Evolutionary conservation across 768 basidiomycete species (phyloP), one percentile per base, ranked within the genome.

Genomic region (Strobilomyces echinocephalus): DNA sequence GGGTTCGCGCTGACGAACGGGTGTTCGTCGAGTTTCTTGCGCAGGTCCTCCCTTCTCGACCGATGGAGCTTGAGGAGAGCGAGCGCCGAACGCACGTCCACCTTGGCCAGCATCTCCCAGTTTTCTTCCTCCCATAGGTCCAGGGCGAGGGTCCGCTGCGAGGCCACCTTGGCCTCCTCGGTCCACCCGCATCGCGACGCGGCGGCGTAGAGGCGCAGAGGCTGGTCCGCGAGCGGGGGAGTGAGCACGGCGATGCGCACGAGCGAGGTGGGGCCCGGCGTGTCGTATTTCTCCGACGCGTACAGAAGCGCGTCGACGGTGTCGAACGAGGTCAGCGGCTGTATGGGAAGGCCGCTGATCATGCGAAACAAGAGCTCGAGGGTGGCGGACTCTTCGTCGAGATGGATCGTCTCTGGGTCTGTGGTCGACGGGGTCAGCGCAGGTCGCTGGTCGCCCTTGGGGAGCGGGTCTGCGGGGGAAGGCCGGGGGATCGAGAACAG

Each of bases 261-360:
- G 57, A 85, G 77, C 7, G 81, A 83, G 53, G 74, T 71, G 2
- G 84, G 82, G 0, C 84, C 85, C 0, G 79, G 77, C 80, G 84
- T 86, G 34, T 85, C 84, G 63, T 86, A 87, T 61, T 84, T 85
- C 61, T 87, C 83, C 0, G 83, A 79, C 0, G 82, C 81, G 50
- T 76, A 81, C 12, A 86, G 68, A n/a, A 87, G 60, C 4, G 74
- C 66, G 50, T 87, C 84, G 49, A 86, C 68, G 31, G 67, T 55
- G 58, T 84, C 82, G 62, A 78, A 81, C 1, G 78, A 77, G 35
- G 72, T 69, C 24, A 83, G 67, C 4, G 69, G 64, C 14, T 76
- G 70, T 15, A 86, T 73, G 0, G 81, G 72, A 11, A 84, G 72
- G 9, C 85, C 84, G 46, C 79, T 83, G 21, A 80, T 73, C 79